These are phyloP conservation scores for Blastocladiella emersonii DNA, from an alignment of 371 early-diverging fungal species.

Conservation along the genomic window DNA sequence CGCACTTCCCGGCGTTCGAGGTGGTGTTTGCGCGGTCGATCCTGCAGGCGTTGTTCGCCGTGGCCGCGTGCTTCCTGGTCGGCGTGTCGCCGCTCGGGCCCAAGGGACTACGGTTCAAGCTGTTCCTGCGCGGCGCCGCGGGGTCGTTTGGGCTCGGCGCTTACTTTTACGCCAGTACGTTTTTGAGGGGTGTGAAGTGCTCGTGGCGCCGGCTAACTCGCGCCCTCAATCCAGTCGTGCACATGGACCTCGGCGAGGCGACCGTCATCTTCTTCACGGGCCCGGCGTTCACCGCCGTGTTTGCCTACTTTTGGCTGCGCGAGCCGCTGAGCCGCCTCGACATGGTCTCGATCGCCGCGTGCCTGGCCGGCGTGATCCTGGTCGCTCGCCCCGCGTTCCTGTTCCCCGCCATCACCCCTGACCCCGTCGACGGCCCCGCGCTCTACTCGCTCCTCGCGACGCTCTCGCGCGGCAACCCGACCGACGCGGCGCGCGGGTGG, in stretches of 20 bases:
- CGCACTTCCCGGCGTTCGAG: conserved; percentile 37
- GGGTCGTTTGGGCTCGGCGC: conserved; percentile 50
- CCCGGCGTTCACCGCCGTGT: conserved; percentile 56
- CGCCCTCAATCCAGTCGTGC: not conserved
- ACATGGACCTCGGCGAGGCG: conserved; percentile 3
- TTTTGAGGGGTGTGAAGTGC: not conserved
- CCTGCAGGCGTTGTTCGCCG: conserved; percentile 39
- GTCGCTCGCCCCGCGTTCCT: conserved; percentile 50
- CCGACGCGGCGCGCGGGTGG: conserved; percentile 9
- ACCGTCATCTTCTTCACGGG: conserved; percentile 57
- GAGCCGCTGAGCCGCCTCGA: conserved; percentile 53
- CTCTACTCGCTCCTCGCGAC: conserved; percentile 45
- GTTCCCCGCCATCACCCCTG: conserved; percentile 18
- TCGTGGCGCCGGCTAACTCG: no score
- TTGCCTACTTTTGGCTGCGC: conserved; percentile 43
- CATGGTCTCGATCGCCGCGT: conserved; percentile 29
- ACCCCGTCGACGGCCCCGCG: not conserved
- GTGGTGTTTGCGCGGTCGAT: conserved; percentile 55
- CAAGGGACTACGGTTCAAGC: conserved; percentile 27
- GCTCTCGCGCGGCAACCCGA: no score
- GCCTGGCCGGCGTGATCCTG: conserved; percentile 47
- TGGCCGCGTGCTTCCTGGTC: conserved; percentile 31
- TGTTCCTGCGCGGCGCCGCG: conserved; percentile 46
- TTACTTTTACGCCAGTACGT: conserved; percentile 50
- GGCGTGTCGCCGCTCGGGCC: conserved; percentile 42